phyloP scores from a whole-genome alignment of 306 rosid genomes.

The Psophocarpus tetragonolobus region DNA sequence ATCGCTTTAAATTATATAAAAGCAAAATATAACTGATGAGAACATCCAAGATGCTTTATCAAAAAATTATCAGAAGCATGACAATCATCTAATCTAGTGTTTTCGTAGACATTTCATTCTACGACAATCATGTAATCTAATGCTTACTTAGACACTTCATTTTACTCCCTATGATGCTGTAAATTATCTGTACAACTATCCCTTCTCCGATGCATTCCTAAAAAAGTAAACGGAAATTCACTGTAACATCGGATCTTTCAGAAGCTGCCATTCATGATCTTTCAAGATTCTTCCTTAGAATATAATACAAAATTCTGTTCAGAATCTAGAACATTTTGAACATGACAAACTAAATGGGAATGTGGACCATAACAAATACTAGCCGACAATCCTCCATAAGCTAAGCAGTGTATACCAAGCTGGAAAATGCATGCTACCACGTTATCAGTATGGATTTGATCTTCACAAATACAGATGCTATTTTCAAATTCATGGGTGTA shows the following conservation, averaged over 20 bases:
- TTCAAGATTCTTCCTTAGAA: constrained; percentile 6
- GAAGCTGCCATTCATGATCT: not conserved
- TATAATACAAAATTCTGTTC: constrained; percentile 17
- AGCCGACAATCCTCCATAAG: constrained; percentile 64
- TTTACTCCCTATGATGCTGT: not conserved
- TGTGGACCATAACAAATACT: constrained; percentile 55
- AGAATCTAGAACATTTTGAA: constrained; percentile 40
- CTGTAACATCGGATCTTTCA: not conserved
- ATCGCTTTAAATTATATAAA: not conserved
- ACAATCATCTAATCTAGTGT: not conserved
- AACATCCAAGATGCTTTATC: not conserved
- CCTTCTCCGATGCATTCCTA: not conserved
- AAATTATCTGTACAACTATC: not conserved
- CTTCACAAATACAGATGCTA: constrained; percentile 2
- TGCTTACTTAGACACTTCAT: not conserved
- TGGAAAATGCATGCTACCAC: constrained; percentile 37
- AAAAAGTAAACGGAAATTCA: too few species aligned
- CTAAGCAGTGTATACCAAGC: constrained; percentile 65
- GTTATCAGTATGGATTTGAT: constrained; percentile 16
- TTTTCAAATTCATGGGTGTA: constrained; percentile 24
- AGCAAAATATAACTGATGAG: not conserved
- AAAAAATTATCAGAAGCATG: not conserved
- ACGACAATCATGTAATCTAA: not conserved
- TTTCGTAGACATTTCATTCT: not conserved
- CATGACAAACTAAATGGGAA: constrained; percentile 42